These are phyloP conservation scores for Fusarium caatingaense DNA, from an alignment of 2,329 filamentous ascomycete species.

Conservation along the genomic window DNA sequence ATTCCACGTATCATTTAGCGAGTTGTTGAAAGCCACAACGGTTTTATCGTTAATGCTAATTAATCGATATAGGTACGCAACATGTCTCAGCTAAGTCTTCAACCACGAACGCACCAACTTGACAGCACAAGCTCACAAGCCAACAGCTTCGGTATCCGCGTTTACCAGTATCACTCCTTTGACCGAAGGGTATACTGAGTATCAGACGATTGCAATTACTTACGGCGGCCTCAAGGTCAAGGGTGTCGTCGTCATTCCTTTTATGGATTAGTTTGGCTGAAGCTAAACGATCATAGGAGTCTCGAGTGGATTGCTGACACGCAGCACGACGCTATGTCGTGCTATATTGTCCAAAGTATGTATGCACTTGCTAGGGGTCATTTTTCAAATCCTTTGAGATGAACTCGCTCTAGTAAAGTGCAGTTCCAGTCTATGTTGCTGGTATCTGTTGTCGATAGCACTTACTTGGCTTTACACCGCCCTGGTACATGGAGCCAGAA, in stretches of 20 bases:
- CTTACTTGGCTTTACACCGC: constrained; percentile 34
- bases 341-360: neutral
- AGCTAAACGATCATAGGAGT: constrained; percentile 29
- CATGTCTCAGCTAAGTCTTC: neutral
- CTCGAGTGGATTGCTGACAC: constrained; percentile 37
- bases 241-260: constrained; percentile 34
- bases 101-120: constrained; percentile 4
- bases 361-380: neutral
- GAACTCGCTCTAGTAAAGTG: neutral
- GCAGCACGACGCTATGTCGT: constrained; percentile 27
- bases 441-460: neutral
- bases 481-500: constrained; percentile 13
- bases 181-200: constrained; percentile 13
- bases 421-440: neutral
- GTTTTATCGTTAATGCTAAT: constrained; percentile 21
- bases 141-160: constrained; percentile 3
- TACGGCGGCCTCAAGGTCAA: constrained; percentile 13
- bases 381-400: neutral
- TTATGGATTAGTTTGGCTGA: constrained; percentile 34
- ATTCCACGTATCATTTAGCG: constrained; percentile 6
- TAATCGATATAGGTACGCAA: neutral
- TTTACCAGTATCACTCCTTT: constrained; percentile 1
- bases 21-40: constrained; percentile 36
- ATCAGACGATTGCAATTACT: constrained; percentile 28
- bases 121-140: constrained; percentile 2